A percentile compares a stretch with the other conserved stretches of the same genome.
These are phyloP conservation scores for Coemansia sp. DNA, from an alignment of 192 early-diverging fungal genomes.

Conservation along the genomic window DNA sequence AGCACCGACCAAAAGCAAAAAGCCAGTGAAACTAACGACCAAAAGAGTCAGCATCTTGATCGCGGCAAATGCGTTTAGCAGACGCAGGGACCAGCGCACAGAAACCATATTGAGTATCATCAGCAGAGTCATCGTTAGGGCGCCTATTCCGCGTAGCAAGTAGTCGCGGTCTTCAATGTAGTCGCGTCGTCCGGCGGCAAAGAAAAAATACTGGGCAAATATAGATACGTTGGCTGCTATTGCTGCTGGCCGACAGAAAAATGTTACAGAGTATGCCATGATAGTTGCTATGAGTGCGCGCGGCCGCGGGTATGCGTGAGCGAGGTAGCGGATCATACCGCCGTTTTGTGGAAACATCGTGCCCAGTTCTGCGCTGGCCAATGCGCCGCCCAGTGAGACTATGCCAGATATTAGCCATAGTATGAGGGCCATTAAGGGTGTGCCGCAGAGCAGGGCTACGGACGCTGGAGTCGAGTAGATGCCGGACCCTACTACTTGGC, in stretches of 20 bases:
- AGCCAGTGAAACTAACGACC: slow-evolving; percentile 69
- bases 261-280: slow-evolving; percentile 60
- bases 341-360: slow-evolving; percentile 85
- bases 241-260: slow-evolving; percentile 56
- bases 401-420: slow-evolving; percentile 74
- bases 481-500: slow-evolving; percentile 75
- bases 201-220: slow-evolving; percentile 59
- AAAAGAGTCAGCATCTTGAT: slow-evolving; percentile 71
- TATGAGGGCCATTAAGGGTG: slow-evolving; percentile 67
- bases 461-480: slow-evolving; percentile 81
- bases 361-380: slow-evolving; percentile 90
- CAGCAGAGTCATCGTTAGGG: slow-evolving; percentile 59
- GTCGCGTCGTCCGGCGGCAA: slow-evolving; percentile 39
- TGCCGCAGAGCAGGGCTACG: slow-evolving; percentile 66
- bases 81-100: slow-evolving; percentile 63
- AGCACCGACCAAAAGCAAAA: slow-evolving; percentile 68
- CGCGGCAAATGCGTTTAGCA: slow-evolving; percentile 70
- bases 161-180: slow-evolving; percentile 39
- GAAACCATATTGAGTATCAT: slow-evolving; percentile 67
- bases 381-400: slow-evolving; percentile 76
- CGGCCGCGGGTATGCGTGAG: slow-evolving; percentile 62
- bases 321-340: slow-evolving; percentile 86
- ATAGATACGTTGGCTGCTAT: slow-evolving; percentile 57
- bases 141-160: slow-evolving; percentile 57
- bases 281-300: slow-evolving; percentile 57